These are phyloP conservation scores for Tolypocladium inflatum DNA, from an alignment of 2,329 filamentous ascomycete genomes.

Conservation along the genomic window DNA sequence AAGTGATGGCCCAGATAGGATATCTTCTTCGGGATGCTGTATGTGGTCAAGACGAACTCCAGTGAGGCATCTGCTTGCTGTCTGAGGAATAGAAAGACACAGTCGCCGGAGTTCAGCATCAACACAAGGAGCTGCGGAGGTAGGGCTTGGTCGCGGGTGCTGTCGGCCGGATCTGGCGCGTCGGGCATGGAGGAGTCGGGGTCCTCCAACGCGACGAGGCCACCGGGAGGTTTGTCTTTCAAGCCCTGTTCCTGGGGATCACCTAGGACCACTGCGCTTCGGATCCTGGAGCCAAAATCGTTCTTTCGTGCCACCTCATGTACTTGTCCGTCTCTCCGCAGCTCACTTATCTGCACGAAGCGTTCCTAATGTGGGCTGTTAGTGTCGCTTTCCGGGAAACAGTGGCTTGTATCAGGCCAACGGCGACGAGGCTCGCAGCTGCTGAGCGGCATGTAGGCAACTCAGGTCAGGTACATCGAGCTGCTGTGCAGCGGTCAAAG, in stretches of 20 bases:
- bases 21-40: slow-evolving; percentile 48
- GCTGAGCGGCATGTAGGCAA: not conserved
- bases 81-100: slow-evolving; percentile 67
- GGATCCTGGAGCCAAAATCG: slow-evolving; percentile 71
- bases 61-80: slow-evolving; percentile 31
- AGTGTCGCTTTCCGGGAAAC: not conserved
- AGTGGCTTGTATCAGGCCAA: not conserved
- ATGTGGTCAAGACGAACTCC: slow-evolving; percentile 51
- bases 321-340: slow-evolving; percentile 59
- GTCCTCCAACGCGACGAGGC: slow-evolving; percentile 28
- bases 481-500: not conserved
- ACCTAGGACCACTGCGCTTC: slow-evolving; percentile 70
- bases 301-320: slow-evolving; percentile 67
- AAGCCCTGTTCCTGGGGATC: slow-evolving; percentile 31
- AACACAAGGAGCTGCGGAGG: slow-evolving; percentile 78
- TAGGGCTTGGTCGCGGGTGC: slow-evolving; percentile 19
- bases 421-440: not conserved
- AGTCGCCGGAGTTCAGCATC: slow-evolving; percentile 61
- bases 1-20: slow-evolving; percentile 56
- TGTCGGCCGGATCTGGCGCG: slow-evolving; percentile 7
- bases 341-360: slow-evolving; percentile 72
- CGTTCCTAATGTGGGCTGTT: slow-evolving; percentile 45
- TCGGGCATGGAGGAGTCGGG: slow-evolving; percentile 27
- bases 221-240: slow-evolving; percentile 17
- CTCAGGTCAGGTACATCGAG: not conserved